phyloP scores from a whole-genome alignment of 257 asterid species.

The Mentha longifolia region DNA sequence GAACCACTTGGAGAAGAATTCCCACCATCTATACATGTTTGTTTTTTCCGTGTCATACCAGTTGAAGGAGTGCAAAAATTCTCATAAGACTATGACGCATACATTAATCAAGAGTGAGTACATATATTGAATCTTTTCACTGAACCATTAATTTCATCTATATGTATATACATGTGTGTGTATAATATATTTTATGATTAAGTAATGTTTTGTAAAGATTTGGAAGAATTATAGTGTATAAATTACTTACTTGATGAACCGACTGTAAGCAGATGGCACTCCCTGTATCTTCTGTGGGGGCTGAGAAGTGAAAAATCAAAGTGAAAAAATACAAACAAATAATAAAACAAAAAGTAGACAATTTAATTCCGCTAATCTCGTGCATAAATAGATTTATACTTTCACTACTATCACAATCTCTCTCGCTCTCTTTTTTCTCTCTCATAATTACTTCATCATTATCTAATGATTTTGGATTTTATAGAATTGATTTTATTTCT shows the following conservation, averaged over 20 bases:
- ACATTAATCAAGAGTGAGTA: too few species aligned
- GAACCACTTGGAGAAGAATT: too few species aligned
- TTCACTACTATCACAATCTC: conserved; percentile 39
- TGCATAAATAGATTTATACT: conserved; percentile 40
- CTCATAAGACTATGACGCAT: too few species aligned
- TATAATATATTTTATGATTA: neutral
- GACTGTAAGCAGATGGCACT: conserved; percentile 97
- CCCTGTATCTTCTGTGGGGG: conserved; percentile 99
- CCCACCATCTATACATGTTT: too few species aligned
- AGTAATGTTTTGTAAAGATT: neutral
- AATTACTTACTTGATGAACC: conserved; percentile 86
- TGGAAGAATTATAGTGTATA: neutral
- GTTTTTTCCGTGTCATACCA: too few species aligned
- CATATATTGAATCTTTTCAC: too few species aligned
- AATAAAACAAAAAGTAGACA: conserved; percentile 48
- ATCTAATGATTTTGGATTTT: conserved; percentile 65
- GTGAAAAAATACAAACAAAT: conserved; percentile 52
- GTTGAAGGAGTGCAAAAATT: too few species aligned
- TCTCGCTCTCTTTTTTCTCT: conserved; percentile 26
- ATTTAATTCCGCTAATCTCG: conserved; percentile 59
- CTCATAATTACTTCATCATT: conserved; percentile 81
- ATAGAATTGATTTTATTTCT: conserved; percentile 1
- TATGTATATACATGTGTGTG: neutral
- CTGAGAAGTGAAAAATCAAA: conserved; percentile 43
- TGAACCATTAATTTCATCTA: neutral